Evolutionary conservation across 2,329 filamentous ascomycete genomes (phyloP).

Genomic region (Cytospora piceicola): DNA sequence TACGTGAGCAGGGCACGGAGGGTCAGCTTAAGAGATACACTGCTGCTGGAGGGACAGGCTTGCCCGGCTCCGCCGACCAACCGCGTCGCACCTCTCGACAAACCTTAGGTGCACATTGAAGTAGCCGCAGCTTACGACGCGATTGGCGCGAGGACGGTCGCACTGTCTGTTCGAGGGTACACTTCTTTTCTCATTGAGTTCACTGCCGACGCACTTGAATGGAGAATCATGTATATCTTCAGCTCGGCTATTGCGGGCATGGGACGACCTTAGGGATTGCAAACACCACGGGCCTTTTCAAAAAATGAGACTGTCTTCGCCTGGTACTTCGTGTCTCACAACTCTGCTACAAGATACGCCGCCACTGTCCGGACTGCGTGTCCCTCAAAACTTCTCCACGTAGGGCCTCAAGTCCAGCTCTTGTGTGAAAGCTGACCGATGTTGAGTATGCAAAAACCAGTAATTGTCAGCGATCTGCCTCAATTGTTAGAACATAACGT

Average conservation of each 20-base stretch:
- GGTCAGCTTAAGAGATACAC: conserved; percentile 6
- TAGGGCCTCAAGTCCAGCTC: conserved; percentile 81
- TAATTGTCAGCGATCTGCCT: conserved; percentile 81
- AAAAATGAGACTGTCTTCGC: conserved; percentile 18
- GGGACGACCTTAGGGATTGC: conserved; percentile 17
- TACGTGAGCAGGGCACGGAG: conserved; percentile 19
- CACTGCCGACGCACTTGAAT: conserved; percentile 19
- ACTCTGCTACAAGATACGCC: not conserved
- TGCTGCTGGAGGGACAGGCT: conserved; percentile 15
- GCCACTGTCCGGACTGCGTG: not conserved
- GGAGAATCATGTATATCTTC: conserved; percentile 20
- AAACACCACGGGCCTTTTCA: conserved; percentile 16
- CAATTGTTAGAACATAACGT: not conserved
- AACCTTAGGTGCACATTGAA: conserved; percentile 28
- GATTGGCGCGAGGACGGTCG: conserved; percentile 22
- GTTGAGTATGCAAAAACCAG: conserved; percentile 83
- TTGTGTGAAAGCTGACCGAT: conserved; percentile 76
- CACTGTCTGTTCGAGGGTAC: conserved; percentile 18
- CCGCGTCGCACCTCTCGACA: conserved; percentile 30
- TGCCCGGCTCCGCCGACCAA: conserved; percentile 18
- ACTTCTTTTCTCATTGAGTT: conserved; percentile 10
- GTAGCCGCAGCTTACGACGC: conserved; percentile 11
- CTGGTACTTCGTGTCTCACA: not conserved
- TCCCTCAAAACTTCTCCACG: conserved; percentile 76
- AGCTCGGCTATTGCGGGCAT: conserved; percentile 20